Base-by-base conservation (phyloP, 352 stramenopile species). In the Phytopythium litorale region DNA sequence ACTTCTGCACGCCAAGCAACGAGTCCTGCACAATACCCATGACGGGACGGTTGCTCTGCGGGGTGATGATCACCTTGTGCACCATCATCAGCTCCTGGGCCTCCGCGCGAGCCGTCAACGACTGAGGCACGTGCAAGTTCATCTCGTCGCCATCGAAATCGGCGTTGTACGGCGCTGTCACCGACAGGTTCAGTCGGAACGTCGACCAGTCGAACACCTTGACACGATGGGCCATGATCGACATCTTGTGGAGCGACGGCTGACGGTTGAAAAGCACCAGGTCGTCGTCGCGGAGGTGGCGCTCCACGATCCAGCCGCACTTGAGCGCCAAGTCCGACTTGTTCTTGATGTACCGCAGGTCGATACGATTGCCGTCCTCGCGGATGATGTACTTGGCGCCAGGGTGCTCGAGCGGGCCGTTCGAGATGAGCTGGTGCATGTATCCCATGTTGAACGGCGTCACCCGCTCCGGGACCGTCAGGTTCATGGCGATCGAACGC, bases 131-230 rank as follows among this genome's bases (percentile, higher is more conserved):
- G 77, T 98, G 94, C 60, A 99, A 81, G 76, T 99, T 99, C 98
- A 99, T 99, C 78, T 99, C 97, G 72, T 99, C 98, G 54, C 98
- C 98, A 87, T 99, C 98, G 69, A 99, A 99, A 91, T 99, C 98
- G 62, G 98, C 98, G 75, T 99, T 99, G 82, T 99, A 99, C 33
- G 98, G 97, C 23, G 96, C 96, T 7, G 98, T 99, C 19, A 97
- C 88, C 46, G 91, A 98, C 57, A 99, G 78, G 72, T 99, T 99
- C 50, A 99, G 78, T 70, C 98, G 94, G 81, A 99, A 99, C 23
- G 98, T 99, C 49, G 92, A 99, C 94, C 97, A 99, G 82, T 99
- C 97, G 61, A 99, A 93, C 45, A 99, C 97, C 73, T 99, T 99
- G 25, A 98, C 97, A 38, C 94, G 88, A 73, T 99, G 98, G 28